A percentile compares a stretch with the other conserved stretches of the same genome.
These are phyloP conservation scores for Eragrostis tef DNA, from an alignment of 202 grass and related monocot species.

Conservation along the genomic window DNA sequence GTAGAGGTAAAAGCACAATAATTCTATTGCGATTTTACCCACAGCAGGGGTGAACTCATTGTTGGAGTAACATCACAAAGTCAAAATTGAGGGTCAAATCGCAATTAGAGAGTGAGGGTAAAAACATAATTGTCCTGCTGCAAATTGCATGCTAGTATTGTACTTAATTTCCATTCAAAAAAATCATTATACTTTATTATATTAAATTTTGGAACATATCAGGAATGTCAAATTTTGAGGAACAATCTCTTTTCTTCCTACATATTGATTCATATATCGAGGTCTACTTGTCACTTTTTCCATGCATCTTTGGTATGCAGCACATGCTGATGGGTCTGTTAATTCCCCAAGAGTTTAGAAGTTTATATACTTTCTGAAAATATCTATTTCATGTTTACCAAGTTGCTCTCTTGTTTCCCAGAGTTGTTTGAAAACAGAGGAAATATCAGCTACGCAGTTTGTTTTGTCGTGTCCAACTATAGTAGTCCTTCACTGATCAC, in stretches of 20 bases:
- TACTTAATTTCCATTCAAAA: no score
- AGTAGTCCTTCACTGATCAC: neutral
- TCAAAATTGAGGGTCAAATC: no score
- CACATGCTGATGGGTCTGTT: neutral
- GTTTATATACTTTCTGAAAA: neutral
- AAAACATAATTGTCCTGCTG: no score
- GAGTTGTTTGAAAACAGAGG: no score
- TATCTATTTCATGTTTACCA: neutral
- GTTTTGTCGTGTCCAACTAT: neutral
- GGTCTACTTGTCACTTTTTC: conserved; percentile 14
- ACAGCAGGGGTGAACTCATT: no score
- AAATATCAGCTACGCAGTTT: neutral
- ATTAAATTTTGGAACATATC: neutral
- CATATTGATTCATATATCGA: conserved; percentile 15
- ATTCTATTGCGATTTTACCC: no score
- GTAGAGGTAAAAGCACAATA: no score
- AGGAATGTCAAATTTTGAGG: neutral
- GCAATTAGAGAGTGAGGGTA: no score
- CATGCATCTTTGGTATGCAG: neutral
- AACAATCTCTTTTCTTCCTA: neutral
- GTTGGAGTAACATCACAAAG: no score
- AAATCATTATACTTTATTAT: neutral
- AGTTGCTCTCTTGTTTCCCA: neutral
- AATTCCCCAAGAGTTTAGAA: neutral
- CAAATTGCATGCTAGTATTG: neutral